Evolutionary conservation across 1,139 yeast genomes (phyloP), one percentile per base, ranked within the genome.

Genomic region (Arxiozyma telluris): DNA sequence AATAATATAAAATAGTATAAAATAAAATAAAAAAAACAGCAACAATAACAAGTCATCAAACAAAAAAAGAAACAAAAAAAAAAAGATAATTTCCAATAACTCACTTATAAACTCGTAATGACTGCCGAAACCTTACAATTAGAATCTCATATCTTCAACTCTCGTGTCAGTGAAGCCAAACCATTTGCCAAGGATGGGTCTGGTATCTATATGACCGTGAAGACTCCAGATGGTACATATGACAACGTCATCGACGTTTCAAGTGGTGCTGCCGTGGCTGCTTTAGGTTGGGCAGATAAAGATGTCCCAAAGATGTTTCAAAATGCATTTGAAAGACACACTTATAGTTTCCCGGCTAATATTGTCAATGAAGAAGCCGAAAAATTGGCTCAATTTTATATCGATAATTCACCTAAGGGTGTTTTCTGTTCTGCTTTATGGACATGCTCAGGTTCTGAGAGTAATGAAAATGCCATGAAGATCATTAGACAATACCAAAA

Each of bases 221-320:
- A 71, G 60, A 81, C 80, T 48, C 66, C 68, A 44, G 78, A 82
- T 42, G 76, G 76, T 46, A 73, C 73, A 52, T 63, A 66, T 51
- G 70, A 63, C 42, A 71, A 68, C 23, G 57, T 79, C 20, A 67
- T 80, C 47, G 86, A 82, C 64, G 83, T 78, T 43, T 69, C 75
- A 61, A 78, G 84, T n/a, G 86, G 86, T 58, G 86, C 86, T 6
- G 85, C 86, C 39, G 86, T 81, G 45, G 81, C 81, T 39, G 79
- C 84, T 1, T 70, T 81, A 52, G 84, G 84, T 20, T 82, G 80
- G 73, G 77, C 77, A 49, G 84, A 82, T 61, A 72, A 73, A 46
- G 84, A 79, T 42, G 77, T 79, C 49, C 66, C 71, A 47, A 71
- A 73, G n/a, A 74, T 72, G 47, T 77, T 81, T 71, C 69, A 67